Percentiles rank a stretch among this genome's conserved stretches.
Evolutionary conservation across 129 eudicot genomes (phyloP).

Genomic region (Tagetes patula): DNA sequence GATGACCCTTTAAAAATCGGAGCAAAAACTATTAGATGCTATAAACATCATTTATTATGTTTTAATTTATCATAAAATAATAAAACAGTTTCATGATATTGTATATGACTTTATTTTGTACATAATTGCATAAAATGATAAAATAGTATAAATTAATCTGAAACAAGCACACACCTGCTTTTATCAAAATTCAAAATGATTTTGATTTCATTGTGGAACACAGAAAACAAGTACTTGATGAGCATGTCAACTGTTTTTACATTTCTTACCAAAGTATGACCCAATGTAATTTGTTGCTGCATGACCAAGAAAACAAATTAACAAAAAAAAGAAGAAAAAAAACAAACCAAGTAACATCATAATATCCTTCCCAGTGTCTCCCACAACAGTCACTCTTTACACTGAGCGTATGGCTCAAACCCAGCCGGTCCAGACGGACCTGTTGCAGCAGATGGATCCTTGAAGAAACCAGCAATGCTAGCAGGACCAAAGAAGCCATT

Average conservation of each 20-base stretch:
- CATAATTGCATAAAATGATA: too few relatives aligned
- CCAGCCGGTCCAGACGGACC: constrained; percentile 48
- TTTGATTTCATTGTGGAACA: neutral
- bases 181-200: neutral
- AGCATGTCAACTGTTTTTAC: constrained; percentile 30
- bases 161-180: too few relatives aligned
- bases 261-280: constrained; percentile 20
- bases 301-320: constrained; percentile 15
- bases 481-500: constrained; percentile 45
- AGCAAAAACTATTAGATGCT: neutral
- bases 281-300: constrained; percentile 27
- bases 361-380: neutral
- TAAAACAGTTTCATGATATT: too few relatives aligned
- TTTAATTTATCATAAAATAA: too few relatives aligned
- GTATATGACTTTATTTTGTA: too few relatives aligned
- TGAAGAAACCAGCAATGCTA: constrained; percentile 47
- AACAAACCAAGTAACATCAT: constrained; percentile 8
- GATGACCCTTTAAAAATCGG: too few relatives aligned
- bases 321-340: neutral
- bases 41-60: too few relatives aligned
- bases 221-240: constrained; percentile 13
- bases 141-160: too few relatives aligned
- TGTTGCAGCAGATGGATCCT: constrained; percentile 37
- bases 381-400: constrained; percentile 29
- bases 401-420: constrained; percentile 9